Evolutionary conservation across 78 protist genomes (phyloP).

Genomic region (Monocercomonoides exilis): DNA sequence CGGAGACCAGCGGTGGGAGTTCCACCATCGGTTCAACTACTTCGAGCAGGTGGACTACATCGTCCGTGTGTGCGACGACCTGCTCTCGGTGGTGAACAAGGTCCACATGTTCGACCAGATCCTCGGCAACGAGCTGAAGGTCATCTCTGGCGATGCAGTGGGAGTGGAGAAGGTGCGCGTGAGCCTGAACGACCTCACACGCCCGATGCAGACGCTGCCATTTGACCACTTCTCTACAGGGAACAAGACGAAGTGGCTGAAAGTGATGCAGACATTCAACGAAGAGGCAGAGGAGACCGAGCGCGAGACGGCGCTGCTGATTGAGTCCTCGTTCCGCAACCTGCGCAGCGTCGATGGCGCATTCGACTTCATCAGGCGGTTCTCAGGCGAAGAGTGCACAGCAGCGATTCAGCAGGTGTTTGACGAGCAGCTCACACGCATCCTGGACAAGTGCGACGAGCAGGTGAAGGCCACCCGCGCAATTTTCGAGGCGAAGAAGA

Average conservation of each 20-base stretch:
- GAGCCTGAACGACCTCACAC: not conserved
- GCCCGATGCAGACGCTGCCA: not conserved
- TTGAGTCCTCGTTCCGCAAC: slow-evolving; percentile 56
- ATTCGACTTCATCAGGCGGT: slow-evolving; percentile 60
- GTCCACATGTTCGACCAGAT: slow-evolving; percentile 38
- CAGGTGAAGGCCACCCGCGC: not conserved
- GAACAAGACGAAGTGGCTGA: slow-evolving; percentile 30
- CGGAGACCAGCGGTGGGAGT: slow-evolving; percentile 72
- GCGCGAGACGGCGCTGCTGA: slow-evolving; percentile 29
- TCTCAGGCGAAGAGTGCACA: slow-evolving; percentile 33
- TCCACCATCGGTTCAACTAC: slow-evolving; percentile 43
- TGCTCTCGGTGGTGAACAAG: slow-evolving; percentile 29
- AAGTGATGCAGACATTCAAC: slow-evolving; percentile 33
- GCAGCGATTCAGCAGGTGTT: slow-evolving; percentile 24
- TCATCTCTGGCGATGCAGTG: slow-evolving; percentile 56
- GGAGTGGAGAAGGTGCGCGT: slow-evolving; percentile 40
- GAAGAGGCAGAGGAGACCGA: slow-evolving; percentile 25
- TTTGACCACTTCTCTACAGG: not conserved
- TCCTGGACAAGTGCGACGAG: slow-evolving; percentile 57
- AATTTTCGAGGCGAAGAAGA: slow-evolving; percentile 29
- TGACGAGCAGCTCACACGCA: not conserved
- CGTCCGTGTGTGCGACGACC: slow-evolving; percentile 43
- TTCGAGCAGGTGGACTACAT: slow-evolving; percentile 57
- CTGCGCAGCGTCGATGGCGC: slow-evolving; percentile 69
- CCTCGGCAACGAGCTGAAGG: slow-evolving; percentile 56